A percentile compares a stretch with the other conserved stretches of the same genome.
Evolutionary conservation across 768 basidiomycete species (phyloP).

Genomic region (Amanita inopinata): DNA sequence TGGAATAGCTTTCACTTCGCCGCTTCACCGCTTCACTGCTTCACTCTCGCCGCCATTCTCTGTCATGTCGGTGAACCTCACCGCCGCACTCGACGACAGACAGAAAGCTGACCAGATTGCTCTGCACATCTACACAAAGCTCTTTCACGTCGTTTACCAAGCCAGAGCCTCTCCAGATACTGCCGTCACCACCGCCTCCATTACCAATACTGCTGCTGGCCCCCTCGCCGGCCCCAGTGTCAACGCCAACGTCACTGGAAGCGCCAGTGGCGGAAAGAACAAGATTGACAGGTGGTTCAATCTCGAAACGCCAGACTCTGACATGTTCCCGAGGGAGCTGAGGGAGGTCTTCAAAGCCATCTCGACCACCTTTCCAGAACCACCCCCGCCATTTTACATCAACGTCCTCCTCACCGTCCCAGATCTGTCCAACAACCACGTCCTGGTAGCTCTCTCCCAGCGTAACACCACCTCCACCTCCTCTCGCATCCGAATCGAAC

Average conservation of each 20-base stretch:
- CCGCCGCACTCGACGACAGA: background rate
- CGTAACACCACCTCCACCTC: slow-evolving; percentile 23
- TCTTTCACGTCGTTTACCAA: slow-evolving; percentile 64
- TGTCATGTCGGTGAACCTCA: background rate
- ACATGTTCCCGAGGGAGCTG: slow-evolving; percentile 53
- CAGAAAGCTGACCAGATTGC: slow-evolving; percentile 81
- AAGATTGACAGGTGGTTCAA: slow-evolving; percentile 72
- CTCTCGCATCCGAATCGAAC: slow-evolving; percentile 55
- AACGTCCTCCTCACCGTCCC: slow-evolving; percentile 66
- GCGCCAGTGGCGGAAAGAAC: slow-evolving; percentile 19
- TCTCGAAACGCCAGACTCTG: slow-evolving; percentile 67
- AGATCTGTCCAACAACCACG: slow-evolving; percentile 59
- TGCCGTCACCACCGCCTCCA: background rate
- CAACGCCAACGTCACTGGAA: background rate
- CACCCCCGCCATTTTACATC: slow-evolving; percentile 46
- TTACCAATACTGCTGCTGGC: background rate
- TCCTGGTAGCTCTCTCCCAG: slow-evolving; percentile 55
- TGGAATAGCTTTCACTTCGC: too few species aligned
- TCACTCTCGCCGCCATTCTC: background rate
- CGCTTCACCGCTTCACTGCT: background rate
- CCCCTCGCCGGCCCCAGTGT: background rate
- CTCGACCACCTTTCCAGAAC: slow-evolving; percentile 28
- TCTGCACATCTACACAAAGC: slow-evolving; percentile 75
- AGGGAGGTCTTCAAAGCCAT: slow-evolving; percentile 52
- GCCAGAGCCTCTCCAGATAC: slow-evolving; percentile 53